Evolutionary conservation across 2,329 filamentous ascomycete genomes (phyloP), one percentile per base, ranked within the genome.

Genomic region (Camillea tinctor): DNA sequence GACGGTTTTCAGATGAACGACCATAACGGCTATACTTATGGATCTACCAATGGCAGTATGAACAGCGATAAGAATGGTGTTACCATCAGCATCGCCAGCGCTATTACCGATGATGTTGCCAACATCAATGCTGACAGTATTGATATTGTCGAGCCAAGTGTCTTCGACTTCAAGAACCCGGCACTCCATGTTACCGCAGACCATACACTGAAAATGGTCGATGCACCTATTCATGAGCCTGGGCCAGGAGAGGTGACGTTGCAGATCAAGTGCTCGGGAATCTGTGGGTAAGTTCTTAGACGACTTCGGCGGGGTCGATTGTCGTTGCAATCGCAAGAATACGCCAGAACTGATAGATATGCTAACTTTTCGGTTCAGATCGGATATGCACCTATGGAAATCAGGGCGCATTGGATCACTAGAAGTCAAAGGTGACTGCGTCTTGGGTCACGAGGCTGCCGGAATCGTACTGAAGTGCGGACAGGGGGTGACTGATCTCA

Each of bases 341-440:
- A 44, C n/a, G 6, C 2, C n/a, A n/a, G 6, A 15, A 44, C n/a
- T 17, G 17, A 44, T 52, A 49, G 15, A 24, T 4, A 59, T 59
- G 6, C 60, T 60, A 7, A 66, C 59, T 22, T 26, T 7, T 56
- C 1, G 36, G 4, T 17, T 15, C 36, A 85, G 83, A 49, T 89
- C 86, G 0, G 87, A 90, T 66, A 82, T 90, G 64, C 87, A 90
- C 70, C 87, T 89, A 66, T 90, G 87, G 87, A 86, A 86, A 66
- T 76, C 79, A 0, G 88, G 88, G 22, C 75, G 81, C 13, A 90
- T 90, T 67, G 88, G 88, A 2, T 79, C 81, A 1, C 77, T 90
- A 1, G 79, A 85, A 1, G 82, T 90, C 13, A 80, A 86, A 60
- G 82, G 83, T 20, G 84, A 88, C 64, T 87, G 85, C 66, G 87